Percentiles rank a stretch among this genome's conserved stretches.
Evolutionary conservation across 371 early-diverging fungal genomes (phyloP).

Genomic region (Mortierella sp.): DNA sequence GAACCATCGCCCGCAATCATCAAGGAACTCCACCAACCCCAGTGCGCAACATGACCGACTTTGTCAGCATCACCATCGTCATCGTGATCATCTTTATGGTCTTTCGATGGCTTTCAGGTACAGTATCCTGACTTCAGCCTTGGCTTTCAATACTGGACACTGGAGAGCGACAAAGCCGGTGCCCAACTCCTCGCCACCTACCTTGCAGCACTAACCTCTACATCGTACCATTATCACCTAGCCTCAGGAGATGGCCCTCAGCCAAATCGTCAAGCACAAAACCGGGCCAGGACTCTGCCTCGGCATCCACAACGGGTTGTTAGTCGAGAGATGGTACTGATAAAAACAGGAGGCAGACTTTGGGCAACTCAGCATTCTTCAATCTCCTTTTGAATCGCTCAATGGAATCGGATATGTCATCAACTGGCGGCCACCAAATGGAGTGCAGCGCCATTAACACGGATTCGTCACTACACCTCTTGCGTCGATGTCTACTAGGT

Average conservation of each 20-base stretch:
- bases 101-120: constrained; percentile 82
- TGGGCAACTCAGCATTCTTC: too few relatives aligned
- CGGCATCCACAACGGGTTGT: constrained; percentile 62
- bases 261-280: constrained; percentile 55
- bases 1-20: neutral
- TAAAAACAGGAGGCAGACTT: too few relatives aligned
- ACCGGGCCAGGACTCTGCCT: constrained; percentile 53
- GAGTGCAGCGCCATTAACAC: too few relatives aligned
- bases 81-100: constrained; percentile 78
- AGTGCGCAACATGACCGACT: constrained; percentile 80
- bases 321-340: constrained; percentile 75
- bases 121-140: constrained; percentile 1
- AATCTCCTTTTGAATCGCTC: too few relatives aligned
- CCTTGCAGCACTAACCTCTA: too few relatives aligned
- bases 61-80: constrained; percentile 77
- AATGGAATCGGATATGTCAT: too few relatives aligned
- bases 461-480: too few relatives aligned
- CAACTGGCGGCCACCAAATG: too few relatives aligned
- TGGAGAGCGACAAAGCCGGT: too few relatives aligned
- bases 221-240: constrained; percentile 1
- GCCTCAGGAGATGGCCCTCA: constrained; percentile 56
- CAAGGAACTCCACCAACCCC: neutral
- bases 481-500: constrained; percentile 56
- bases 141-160: too few relatives aligned
- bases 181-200: too few relatives aligned